Evolutionary conservation across 2,329 filamentous ascomycete genomes (phyloP).

Genomic region (Colletotrichum somersetense): DNA sequence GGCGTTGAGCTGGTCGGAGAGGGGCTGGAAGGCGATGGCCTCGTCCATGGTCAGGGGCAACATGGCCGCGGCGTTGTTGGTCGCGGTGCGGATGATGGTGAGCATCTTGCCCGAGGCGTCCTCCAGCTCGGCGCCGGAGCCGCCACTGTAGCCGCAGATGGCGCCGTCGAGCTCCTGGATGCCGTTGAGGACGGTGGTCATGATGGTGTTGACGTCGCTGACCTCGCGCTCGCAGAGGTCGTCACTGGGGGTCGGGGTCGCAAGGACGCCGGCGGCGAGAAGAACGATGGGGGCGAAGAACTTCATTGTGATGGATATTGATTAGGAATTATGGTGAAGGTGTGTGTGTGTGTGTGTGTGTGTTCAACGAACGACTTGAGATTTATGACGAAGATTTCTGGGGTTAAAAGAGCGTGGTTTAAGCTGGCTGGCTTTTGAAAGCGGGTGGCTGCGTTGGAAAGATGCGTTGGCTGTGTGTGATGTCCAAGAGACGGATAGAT

Average conservation of each 20-base stretch:
- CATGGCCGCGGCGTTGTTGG: conserved; percentile 35
- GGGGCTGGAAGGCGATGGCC: conserved; percentile 40
- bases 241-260: conserved; percentile 24
- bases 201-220: conserved; percentile 38
- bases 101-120: conserved; percentile 28
- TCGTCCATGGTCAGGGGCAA: conserved; percentile 34
- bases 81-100: conserved; percentile 36
- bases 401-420: conserved; percentile 1
- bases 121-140: conserved; percentile 29
- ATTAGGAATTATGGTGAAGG: not conserved
- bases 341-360: not conserved
- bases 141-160: conserved; percentile 30
- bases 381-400: conserved; percentile 13
- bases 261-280: conserved; percentile 33
- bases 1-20: conserved; percentile 39
- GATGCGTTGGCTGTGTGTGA: conserved; percentile 21
- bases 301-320: conserved; percentile 28
- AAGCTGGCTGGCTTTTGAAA: conserved; percentile 13
- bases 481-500: conserved; percentile 2
- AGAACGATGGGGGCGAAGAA: conserved; percentile 29
- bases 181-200: conserved; percentile 38
- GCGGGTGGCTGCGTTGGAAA: conserved; percentile 18
- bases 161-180: conserved; percentile 25
- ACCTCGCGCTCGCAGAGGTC: conserved; percentile 33
- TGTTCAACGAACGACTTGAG: not conserved